Evolutionary conservation across 176 grass and related monocot species (phyloP).

Genomic region (Eremochloa ophiuroides): DNA sequence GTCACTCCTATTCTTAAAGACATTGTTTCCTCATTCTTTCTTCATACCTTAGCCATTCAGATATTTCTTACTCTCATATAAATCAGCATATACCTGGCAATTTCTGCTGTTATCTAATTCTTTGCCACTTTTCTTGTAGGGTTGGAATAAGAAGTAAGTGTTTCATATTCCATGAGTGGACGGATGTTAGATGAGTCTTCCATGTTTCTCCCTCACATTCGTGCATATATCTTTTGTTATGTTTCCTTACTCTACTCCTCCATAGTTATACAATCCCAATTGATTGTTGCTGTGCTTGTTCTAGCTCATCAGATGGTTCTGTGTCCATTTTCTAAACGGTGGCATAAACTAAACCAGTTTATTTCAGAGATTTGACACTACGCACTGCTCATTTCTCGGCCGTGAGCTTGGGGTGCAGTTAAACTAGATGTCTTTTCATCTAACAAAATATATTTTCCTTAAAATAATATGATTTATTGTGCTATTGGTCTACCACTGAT

Average conservation of each 20-base stretch:
- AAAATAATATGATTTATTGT: background rate
- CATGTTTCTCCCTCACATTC: background rate
- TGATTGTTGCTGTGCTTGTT: background rate
- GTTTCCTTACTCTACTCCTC: background rate
- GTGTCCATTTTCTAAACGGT: background rate
- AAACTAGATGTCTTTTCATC: background rate
- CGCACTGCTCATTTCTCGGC: background rate
- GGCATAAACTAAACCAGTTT: background rate
- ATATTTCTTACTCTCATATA: background rate
- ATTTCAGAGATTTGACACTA: background rate
- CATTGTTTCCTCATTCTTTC: background rate
- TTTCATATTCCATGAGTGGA: background rate
- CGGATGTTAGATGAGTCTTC: conserved; percentile 32
- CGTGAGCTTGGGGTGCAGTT: background rate
- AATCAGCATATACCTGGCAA: background rate
- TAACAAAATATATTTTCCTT: background rate
- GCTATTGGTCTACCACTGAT: background rate
- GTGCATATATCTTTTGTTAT: background rate
- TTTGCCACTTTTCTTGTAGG: conserved; percentile 55
- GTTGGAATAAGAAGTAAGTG: conserved; percentile 98
- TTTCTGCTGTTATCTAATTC: conserved; percentile 2
- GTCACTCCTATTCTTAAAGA: background rate
- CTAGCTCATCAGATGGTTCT: background rate
- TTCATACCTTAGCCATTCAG: background rate
- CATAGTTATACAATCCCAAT: background rate